Conservation (phyloP, 2,329 filamentous ascomycete species). For the Colletotrichum tropicicola region DNA sequence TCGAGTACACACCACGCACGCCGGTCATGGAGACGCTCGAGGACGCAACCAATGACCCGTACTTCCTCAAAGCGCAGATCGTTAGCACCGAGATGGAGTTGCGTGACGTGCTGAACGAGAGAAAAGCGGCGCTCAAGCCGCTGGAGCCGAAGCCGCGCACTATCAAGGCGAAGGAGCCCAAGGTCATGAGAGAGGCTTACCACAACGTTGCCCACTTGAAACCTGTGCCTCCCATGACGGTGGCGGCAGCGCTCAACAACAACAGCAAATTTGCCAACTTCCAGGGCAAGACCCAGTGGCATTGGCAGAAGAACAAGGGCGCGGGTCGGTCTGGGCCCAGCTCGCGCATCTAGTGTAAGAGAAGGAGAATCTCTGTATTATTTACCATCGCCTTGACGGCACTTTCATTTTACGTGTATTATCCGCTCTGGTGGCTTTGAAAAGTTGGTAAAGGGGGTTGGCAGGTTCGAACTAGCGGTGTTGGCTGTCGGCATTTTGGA, state of each 20-base stretch:
- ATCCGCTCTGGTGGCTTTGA: slow-evolving; percentile 8
- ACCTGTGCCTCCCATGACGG: slow-evolving; percentile 44
- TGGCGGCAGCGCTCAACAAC: slow-evolving; percentile 43
- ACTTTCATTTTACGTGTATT: neutral
- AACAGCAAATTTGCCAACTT: slow-evolving; percentile 21
- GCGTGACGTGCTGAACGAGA: slow-evolving; percentile 72
- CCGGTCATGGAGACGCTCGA: slow-evolving; percentile 83
- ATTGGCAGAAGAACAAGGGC: slow-evolving; percentile 30
- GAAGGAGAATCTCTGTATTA: neutral
- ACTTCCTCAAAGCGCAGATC: slow-evolving; percentile 88
- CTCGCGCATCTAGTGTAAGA: slow-evolving; percentile 27
- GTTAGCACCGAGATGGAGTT: slow-evolving; percentile 78
- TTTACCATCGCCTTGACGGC: slow-evolving; percentile 10
- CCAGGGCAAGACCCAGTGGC: slow-evolving; percentile 22
- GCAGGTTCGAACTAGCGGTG: neutral
- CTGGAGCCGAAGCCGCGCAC: slow-evolving; percentile 24
- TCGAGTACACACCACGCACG: slow-evolving; percentile 74
- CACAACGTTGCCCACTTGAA: neutral
- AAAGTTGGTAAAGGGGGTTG: neutral
- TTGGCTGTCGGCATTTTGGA: neutral
- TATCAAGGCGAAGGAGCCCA: slow-evolving; percentile 15
- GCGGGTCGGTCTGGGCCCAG: slow-evolving; percentile 23
- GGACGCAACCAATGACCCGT: slow-evolving; percentile 55
- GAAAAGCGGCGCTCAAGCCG: slow-evolving; percentile 48
- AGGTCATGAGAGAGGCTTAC: slow-evolving; percentile 1